Percentiles rank a stretch among this genome's conserved stretches.
Conservation (phyloP, 768 basidiomycete species). For the Lactarius quietus region DNA sequence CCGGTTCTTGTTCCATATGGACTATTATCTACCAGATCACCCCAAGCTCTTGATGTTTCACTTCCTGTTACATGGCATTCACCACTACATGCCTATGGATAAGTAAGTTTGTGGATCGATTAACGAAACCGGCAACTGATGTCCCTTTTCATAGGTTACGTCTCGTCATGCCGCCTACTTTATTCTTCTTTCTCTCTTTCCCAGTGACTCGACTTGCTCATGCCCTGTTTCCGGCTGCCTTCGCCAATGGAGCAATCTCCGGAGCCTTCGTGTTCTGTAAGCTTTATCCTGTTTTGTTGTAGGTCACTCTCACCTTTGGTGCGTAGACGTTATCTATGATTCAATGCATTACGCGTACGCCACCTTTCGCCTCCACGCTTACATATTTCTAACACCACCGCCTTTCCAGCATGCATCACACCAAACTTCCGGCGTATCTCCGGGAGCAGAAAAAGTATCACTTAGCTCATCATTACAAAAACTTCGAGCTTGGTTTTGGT, state of each 20-base stretch:
- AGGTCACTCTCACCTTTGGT: slow-evolving; percentile 16
- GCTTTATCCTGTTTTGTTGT: slow-evolving; percentile 28
- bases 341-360: slow-evolving; percentile 89
- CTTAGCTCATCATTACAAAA: slow-evolving; percentile 96
- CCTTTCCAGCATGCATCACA: slow-evolving; percentile 69
- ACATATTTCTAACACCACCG: slow-evolving; percentile 8
- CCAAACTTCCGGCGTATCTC: slow-evolving; percentile 80
- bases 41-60: slow-evolving; percentile 79
- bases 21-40: slow-evolving; percentile 79
- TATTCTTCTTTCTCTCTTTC: slow-evolving; percentile 72
- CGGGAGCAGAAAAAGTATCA: slow-evolving; percentile 96
- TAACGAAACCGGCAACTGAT: slow-evolving; percentile 15
- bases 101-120: slow-evolving; percentile 43
- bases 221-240: slow-evolving; percentile 69
- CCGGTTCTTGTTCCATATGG: slow-evolving; percentile 97
- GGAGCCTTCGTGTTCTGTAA: slow-evolving; percentile 73
- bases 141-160: slow-evolving; percentile 52
- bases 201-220: slow-evolving; percentile 90
- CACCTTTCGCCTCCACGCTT: not conserved
- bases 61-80: slow-evolving; percentile 91
- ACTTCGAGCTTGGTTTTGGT: slow-evolving; percentile 95
- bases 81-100: slow-evolving; percentile 98
- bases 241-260: slow-evolving; percentile 90
- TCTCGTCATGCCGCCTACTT: slow-evolving; percentile 92
- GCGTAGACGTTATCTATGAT: slow-evolving; percentile 74